Base-by-base conservation (phyloP, 352 stramenopile species). In the Globisporangium parvum region DNA sequence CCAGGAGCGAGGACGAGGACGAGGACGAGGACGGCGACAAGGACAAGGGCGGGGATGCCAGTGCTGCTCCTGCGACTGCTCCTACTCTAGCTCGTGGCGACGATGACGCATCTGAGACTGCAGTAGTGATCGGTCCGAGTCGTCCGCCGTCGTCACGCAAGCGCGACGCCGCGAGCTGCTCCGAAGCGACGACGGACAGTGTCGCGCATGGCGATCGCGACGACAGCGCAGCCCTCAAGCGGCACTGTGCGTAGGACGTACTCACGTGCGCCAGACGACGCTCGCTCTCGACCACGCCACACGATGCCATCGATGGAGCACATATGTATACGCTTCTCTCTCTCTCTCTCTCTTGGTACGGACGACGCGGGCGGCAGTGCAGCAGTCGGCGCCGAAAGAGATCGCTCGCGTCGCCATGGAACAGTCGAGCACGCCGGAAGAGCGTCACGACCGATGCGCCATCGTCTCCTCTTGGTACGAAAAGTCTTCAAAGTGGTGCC, bases 401-500 rank as follows among this genome's bases (percentile, higher is more conserved):
- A 2, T 31, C 26, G 26, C 26, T 31, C 26, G 26, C 26, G 26
- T 31, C 26, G 26, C 26, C 6, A 31, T 31, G 26, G 26, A 31
- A 6, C 26, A 31, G n/a, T n/a, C n/a, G n/a, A n/a, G 3, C 26
- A 31, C 26, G 1, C 26, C 6, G 26, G 3, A 6, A 2, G 6
- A 6, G 26, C 6, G 26, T 58, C 46, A 58, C 45, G 50, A 51
- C 21, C 59, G 59, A 53, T 67, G 73, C 41, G n/a, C 20, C 20
- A 75, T 76, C 23, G 51, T 55, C 21, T 95, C 82, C 71, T 93
- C 85, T 59, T 93, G 83, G 68, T 92, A 95, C 55, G 82, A 91
- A 62, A 95, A 95, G 70, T 95, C 84, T 54, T 95, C 85, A 63
- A 95, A 95, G 67, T 95, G 85, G 47, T 92, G 79, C 6, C 80